Evolutionary conservation across 805 yeast genomes (phyloP), one percentile per base, ranked within the genome.

Genomic region (Spathaspora gorwiae): DNA sequence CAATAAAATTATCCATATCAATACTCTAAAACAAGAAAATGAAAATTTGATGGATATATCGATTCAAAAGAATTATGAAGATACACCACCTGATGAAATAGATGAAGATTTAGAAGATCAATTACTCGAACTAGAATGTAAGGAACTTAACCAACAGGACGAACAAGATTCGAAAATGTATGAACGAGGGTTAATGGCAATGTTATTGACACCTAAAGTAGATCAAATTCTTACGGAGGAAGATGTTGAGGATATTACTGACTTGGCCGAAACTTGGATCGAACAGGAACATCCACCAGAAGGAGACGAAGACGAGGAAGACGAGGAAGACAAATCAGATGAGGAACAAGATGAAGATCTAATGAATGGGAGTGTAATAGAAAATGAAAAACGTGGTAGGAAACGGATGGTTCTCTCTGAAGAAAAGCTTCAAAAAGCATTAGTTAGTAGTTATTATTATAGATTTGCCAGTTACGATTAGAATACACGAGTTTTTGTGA

Each of bases 231-330:
- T 19, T 5, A 19, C 29, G 2, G 5, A 38, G 3, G 34, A 31
- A 26, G 27, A 33, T 9, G 11, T 30, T 11, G 39, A 42, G 14
- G 24, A 24, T n/a, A 45, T 6, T 45, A 47, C 36, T 14, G 37
- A 35, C 6, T 40, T 41, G 7, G 51, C 43, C 9, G 33, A 34
- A n/a, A 31, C 35, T 34, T 37, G 40, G 42, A 35, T 7, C 14
- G 30, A 33, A 37, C 15, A 13, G 49, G 19, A 47, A 50, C 8
- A 51, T 43, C 26, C 47, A 50, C 34, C 35, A 52, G 24, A 26
- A 55, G 26, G 44, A n/a, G 49, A 47, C 27, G 36, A 58, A 24
- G 37, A 56, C 2, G 45, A 26, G 7, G 26, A 26, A 47, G 49
- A 42, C 12, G 43, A 41, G 15, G 51, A 29, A 5, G 3, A 29